Base-by-base conservation (phyloP, 2,329 filamentous ascomycete species). In the Septoria linicola region DNA sequence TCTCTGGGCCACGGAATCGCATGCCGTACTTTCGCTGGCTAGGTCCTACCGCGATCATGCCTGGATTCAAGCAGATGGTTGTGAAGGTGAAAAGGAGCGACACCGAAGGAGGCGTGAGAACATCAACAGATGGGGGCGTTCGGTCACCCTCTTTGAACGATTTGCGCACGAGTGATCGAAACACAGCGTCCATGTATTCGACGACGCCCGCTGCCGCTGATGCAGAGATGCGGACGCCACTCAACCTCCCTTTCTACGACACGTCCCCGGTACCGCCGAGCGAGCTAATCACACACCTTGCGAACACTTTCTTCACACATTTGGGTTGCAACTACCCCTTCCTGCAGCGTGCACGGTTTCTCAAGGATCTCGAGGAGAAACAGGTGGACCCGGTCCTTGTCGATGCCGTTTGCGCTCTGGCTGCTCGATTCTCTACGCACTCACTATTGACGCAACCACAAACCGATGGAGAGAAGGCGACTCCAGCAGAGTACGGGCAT, bases 1-100 rank as follows among this genome's bases (percentile, higher is more conserved):
- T 70, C 48, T 58, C 66, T 1, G 59, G 62, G 6, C 59, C 64
- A 10, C 73, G 66, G 75, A 80, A 86, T 63, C 80, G 85, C 47
- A 88, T 95, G 57, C 89, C 89, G 0, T 96, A 93, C 67, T 95
- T 95, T 63, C 79, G 90, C 54, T 95, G 93, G 70, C 93, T 95
- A 66, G 90, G 89, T 0, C 88, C 89, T 0, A 95, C 90, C 1
- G 90, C 89, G 56, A 95, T 95, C 64, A 88, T 93, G 45, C 89
- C 89, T 1, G 89, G 89, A 17, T 95, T 90, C 73, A 95, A 95
- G 70, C 89, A 95, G 68, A 95, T 95, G 88, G 88, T 95, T 20
- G 84, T 87, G 52, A 84, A 86, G 47, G 82, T 91, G 23, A 80
- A 84, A 52, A 83, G 86, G 53, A 76, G 82, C 53, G 79, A 83